A percentile compares a stretch with the other conserved stretches of the same genome.
Evolutionary conservation across 2,329 filamentous ascomycete genomes (phyloP).

Genomic region (Neofusicoccum cordaticola): DNA sequence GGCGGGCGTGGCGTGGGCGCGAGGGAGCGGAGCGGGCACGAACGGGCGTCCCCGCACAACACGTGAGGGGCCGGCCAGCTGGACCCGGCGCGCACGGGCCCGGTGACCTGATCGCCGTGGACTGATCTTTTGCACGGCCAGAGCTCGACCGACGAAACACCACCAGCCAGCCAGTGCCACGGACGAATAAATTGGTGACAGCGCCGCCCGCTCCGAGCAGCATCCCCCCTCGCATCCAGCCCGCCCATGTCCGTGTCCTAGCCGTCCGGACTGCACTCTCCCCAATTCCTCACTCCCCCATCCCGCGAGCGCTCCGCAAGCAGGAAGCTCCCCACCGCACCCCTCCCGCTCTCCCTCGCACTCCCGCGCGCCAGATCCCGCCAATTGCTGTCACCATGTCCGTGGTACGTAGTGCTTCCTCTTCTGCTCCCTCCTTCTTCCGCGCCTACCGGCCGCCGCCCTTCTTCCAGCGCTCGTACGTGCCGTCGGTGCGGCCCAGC

Average conservation of each 20-base stretch:
- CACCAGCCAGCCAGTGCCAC: constrained; percentile 2
- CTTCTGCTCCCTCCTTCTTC: constrained; percentile 1
- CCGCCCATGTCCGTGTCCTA: neutral
- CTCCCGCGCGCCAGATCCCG: neutral
- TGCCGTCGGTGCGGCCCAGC: constrained; percentile 5
- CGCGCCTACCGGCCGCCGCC: constrained; percentile 5
- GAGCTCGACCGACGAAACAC: neutral
- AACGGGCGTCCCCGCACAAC: constrained; percentile 8
- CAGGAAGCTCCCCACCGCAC: neutral
- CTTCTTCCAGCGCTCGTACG: constrained; percentile 16
- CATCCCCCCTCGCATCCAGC: neutral
- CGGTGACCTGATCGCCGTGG: constrained; percentile 17
- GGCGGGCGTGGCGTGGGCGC: neutral
- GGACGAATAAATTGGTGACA: constrained; percentile 17
- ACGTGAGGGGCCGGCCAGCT: neutral
- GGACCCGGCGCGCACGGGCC: neutral
- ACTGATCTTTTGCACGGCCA: constrained; percentile 10
- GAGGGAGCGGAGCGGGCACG: neutral
- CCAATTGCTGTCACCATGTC: constrained; percentile 13
- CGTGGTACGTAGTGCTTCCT: constrained; percentile 13
- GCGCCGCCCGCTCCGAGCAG: neutral
- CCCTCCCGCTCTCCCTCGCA: neutral
- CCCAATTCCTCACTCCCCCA: neutral
- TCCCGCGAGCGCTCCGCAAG: neutral
- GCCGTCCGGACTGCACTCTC: neutral